Conservation (phyloP, 2,329 filamentous ascomycete species). For the Aspergillus amoenus region DNA sequence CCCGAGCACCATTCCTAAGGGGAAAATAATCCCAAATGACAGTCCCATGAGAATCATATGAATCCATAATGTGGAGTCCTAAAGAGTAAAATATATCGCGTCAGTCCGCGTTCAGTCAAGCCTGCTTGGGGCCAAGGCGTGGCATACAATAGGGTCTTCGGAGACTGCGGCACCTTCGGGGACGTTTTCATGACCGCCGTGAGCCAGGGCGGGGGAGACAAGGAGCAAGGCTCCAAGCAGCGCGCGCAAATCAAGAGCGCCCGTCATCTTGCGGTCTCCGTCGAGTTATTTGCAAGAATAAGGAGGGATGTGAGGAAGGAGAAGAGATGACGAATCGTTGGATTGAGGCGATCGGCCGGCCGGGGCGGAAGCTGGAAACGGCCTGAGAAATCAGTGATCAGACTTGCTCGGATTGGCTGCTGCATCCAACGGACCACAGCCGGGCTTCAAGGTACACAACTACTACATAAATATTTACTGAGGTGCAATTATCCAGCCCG, state of each 20-base stretch:
- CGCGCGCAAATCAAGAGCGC: constrained; percentile 17
- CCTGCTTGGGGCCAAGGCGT: background rate
- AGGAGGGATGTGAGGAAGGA: background rate
- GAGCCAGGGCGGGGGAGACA: constrained; percentile 38
- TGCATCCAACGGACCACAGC: background rate
- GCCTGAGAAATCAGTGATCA: constrained; percentile 9
- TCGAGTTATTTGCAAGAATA: background rate
- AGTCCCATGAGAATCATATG: constrained; percentile 88
- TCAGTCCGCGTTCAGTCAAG: constrained; percentile 8
- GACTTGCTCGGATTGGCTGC: constrained; percentile 13
- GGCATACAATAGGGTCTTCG: constrained; percentile 68
- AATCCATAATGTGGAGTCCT: constrained; percentile 84
- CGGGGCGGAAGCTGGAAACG: background rate
- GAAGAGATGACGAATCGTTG: constrained; percentile 5
- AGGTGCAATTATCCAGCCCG: background rate
- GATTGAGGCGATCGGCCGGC: background rate
- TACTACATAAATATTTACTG: background rate
- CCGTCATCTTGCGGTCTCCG: constrained; percentile 16
- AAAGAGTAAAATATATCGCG: background rate
- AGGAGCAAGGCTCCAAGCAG: constrained; percentile 29
- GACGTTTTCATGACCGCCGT: constrained; percentile 60
- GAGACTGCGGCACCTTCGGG: constrained; percentile 69
- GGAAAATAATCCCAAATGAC: constrained; percentile 89
- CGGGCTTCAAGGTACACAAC: background rate
- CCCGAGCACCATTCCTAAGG: constrained; percentile 90